Percentiles rank a stretch among this genome's conserved stretches.
These are phyloP conservation scores for Tanozyma kutaoensis DNA, from an alignment of 805 yeast species.

Conservation along the genomic window DNA sequence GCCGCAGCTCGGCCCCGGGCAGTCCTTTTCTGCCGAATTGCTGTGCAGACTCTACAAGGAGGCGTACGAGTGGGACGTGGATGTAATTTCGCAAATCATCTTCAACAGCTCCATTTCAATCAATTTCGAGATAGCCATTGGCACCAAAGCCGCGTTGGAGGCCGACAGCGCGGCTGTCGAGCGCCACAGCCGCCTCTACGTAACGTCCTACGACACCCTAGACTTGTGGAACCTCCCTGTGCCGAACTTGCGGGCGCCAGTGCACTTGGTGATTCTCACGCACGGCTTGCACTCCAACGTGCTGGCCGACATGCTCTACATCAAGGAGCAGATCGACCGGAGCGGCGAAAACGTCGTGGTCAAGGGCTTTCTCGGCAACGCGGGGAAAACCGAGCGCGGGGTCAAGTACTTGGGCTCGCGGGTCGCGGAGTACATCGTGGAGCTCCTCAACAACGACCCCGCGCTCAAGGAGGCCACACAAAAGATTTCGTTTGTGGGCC, in stretches of 20 bases:
- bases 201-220: conserved; percentile 43
- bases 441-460: conserved; percentile 30
- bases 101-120: conserved; percentile 60
- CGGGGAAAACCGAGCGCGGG: conserved; percentile 82
- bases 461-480: conserved; percentile 25
- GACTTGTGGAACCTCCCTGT: conserved; percentile 67
- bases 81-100: conserved; percentile 67
- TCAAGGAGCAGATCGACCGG: conserved; percentile 67
- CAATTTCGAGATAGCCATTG: conserved; percentile 49
- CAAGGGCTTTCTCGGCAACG: conserved; percentile 74
- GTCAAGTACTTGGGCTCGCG: conserved; percentile 72
- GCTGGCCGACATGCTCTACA: conserved; percentile 79
- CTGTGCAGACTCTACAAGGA: conserved; percentile 50
- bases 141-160: too few relatives aligned
- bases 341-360: conserved; percentile 58
- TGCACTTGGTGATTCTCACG: conserved; percentile 74
- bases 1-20: conserved; percentile 61
- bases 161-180: too few relatives aligned
- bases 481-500: conserved; percentile 79
- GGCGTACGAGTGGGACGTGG: conserved; percentile 63
- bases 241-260: conserved; percentile 35
- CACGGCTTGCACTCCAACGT: conserved; percentile 90
- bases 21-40: conserved; percentile 43
- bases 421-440: conserved; percentile 61
- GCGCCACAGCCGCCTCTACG: conserved; percentile 9